These are phyloP conservation scores for Handroanthus guayacan DNA, from an alignment of 257 asterid genomes.

Conservation along the genomic window DNA sequence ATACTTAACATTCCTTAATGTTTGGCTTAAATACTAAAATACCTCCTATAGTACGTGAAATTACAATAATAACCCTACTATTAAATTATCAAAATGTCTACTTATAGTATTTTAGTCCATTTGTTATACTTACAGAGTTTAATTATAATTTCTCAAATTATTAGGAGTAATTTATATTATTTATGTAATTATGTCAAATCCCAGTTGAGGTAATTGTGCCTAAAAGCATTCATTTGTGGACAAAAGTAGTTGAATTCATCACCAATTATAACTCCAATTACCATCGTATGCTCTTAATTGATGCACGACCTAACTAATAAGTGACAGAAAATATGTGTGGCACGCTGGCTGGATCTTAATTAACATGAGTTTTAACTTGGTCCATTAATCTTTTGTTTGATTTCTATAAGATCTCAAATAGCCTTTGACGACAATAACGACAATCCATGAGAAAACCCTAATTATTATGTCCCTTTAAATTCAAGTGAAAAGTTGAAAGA, in stretches of 20 bases:
- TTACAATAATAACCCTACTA: too few relatives aligned
- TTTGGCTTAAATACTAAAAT: too few relatives aligned
- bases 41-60: too few relatives aligned
- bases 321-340: constrained; percentile 4
- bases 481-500: not conserved
- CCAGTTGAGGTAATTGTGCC: too few relatives aligned
- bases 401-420: not conserved
- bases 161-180: too few relatives aligned
- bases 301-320: not conserved
- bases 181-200: too few relatives aligned
- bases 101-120: too few relatives aligned
- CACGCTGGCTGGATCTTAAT: not conserved
- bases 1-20: too few relatives aligned
- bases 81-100: too few relatives aligned
- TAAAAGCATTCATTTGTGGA: not conserved
- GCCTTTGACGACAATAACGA: not conserved
- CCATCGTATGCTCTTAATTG: not conserved
- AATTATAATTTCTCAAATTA: too few relatives aligned
- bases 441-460: not conserved
- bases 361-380: not conserved
- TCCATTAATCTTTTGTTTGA: not conserved
- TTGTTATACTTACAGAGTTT: too few relatives aligned
- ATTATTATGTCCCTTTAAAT: not conserved
- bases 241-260: not conserved
- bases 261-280: not conserved